Conservation (phyloP, 2,329 filamentous ascomycete genomes). For the Alternaria incomplexa region DNA sequence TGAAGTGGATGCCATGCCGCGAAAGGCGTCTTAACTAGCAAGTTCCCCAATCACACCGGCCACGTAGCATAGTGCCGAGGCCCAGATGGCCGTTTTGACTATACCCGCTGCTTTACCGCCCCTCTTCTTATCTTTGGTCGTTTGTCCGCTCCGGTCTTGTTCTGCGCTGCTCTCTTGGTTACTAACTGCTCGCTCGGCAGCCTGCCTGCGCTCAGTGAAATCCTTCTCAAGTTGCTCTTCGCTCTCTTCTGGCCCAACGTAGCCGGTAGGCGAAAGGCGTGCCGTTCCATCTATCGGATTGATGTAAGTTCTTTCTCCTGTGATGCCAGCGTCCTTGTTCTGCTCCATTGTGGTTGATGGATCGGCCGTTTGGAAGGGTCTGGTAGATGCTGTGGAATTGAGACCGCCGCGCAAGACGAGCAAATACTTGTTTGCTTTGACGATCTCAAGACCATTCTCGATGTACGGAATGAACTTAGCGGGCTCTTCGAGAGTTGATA, state of each 20-base stretch:
- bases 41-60: constrained; percentile 41
- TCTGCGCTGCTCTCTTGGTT: background rate
- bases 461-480: constrained; percentile 42
- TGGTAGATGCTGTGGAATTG: constrained; percentile 9
- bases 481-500: constrained; percentile 33
- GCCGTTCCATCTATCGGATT: constrained; percentile 48
- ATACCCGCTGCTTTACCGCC: constrained; percentile 25
- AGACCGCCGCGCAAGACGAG: constrained; percentile 36
- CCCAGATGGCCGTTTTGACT: constrained; percentile 40
- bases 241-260: constrained; percentile 35
- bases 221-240: constrained; percentile 27
- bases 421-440: constrained; percentile 37
- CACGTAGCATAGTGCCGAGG: constrained; percentile 38
- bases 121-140: constrained; percentile 10
- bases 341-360: background rate
- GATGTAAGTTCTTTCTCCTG: constrained; percentile 6
- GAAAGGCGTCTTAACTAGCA: background rate
- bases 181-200: constrained; percentile 16
- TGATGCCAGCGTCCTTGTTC: background rate
- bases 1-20: background rate
- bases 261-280: constrained; percentile 42
- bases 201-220: constrained; percentile 32
- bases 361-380: constrained; percentile 9
- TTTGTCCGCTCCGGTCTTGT: background rate
- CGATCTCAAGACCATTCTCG: constrained; percentile 30